Conservation (phyloP, 495 filamentous ascomycete genomes). For the Penicillium diatomitis region DNA sequence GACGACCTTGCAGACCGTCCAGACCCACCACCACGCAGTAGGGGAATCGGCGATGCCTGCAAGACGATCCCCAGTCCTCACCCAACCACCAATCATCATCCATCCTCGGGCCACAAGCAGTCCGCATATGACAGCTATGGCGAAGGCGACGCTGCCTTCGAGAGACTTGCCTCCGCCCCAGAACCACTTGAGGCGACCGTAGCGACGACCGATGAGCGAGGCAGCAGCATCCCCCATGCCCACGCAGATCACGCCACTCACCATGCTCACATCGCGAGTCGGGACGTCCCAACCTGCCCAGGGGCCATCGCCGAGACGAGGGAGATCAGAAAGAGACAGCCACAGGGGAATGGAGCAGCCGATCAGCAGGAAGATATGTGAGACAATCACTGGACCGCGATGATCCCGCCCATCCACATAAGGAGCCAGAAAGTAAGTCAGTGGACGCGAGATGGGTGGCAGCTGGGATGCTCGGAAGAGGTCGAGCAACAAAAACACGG, state of each 20-base stretch:
- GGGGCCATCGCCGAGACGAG: conserved; percentile 39
- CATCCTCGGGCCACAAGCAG: conserved; percentile 63
- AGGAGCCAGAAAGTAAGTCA: conserved; percentile 78
- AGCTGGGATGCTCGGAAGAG: conserved; percentile 83
- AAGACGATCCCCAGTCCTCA: conserved; percentile 22
- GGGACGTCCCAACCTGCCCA: conserved; percentile 65
- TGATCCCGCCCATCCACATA: conserved; percentile 94
- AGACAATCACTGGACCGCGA: conserved; percentile 86
- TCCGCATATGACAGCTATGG: conserved; percentile 64
- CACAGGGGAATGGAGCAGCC: conserved; percentile 95
- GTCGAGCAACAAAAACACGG: conserved; percentile 80
- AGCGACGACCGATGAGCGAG: conserved; percentile 82
- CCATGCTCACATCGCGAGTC: conserved; percentile 69
- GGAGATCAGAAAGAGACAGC: conserved; percentile 66
- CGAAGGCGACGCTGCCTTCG: conserved; percentile 84
- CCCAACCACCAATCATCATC: conserved; percentile 68
- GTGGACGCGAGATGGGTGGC: conserved; percentile 71
- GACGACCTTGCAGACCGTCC: conserved; percentile 47
- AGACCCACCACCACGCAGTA: conserved; percentile 23
- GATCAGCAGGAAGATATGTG: conserved; percentile 90
- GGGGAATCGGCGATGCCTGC: conserved; percentile 6
- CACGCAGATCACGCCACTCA: conserved; percentile 85
- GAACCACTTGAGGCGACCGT: conserved; percentile 81
- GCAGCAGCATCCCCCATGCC: conserved; percentile 93
- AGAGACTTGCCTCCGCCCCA: conserved; percentile 96